Conservation (phyloP, 2,329 filamentous ascomycete genomes). For the Pseudogymnoascus sp. region DNA sequence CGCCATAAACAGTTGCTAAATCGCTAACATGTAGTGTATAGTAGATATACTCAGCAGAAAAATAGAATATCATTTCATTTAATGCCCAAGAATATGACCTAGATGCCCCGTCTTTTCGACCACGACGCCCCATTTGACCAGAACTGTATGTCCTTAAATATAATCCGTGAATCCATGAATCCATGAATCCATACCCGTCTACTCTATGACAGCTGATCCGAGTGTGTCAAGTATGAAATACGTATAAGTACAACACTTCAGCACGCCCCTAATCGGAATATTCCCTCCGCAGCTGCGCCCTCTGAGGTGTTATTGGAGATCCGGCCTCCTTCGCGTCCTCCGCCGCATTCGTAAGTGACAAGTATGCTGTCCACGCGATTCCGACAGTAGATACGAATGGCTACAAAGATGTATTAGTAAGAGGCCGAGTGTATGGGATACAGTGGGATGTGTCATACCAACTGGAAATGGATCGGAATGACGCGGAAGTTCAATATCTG, state of each 20-base stretch:
- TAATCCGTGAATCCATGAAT: not conserved
- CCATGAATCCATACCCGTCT: not conserved
- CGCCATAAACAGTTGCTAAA: not conserved
- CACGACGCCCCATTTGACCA: conserved; percentile 2
- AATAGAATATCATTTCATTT: not conserved
- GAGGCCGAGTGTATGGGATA: not conserved
- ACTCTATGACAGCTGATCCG: not conserved
- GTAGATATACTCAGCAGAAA: not conserved
- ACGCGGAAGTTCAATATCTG: conserved; percentile 95
- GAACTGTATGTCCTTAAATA: not conserved
- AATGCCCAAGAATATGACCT: not conserved
- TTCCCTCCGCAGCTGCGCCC: not conserved
- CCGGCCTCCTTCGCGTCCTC: conserved; percentile 39
- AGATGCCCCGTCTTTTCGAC: not conserved
- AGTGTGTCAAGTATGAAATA: not conserved
- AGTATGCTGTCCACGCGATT: conserved; percentile 96
- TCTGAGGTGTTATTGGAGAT: not conserved
- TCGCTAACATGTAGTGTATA: not conserved
- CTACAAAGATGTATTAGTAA: conserved; percentile 39
- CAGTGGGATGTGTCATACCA: conserved; percentile 55
- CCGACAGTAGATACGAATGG: conserved; percentile 93
- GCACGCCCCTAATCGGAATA: not conserved
- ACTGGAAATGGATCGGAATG: conserved; percentile 92
- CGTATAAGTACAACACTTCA: not conserved
- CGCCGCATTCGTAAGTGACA: conserved; percentile 82